These are phyloP conservation scores for Dipteronia dyeriana DNA, from an alignment of 345 rosid species.

Conservation along the genomic window DNA sequence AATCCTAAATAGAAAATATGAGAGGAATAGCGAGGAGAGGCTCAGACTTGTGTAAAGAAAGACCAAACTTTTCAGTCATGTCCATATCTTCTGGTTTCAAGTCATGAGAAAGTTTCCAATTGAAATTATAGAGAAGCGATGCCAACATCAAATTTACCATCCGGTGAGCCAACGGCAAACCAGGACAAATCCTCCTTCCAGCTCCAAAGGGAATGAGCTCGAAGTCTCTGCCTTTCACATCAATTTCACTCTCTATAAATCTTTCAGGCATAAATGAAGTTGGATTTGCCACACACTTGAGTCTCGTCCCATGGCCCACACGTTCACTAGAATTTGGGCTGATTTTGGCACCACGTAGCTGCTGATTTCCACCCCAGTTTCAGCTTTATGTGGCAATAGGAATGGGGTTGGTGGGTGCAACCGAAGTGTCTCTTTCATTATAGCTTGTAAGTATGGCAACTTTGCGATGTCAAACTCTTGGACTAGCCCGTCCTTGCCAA, in stretches of 20 bases:
- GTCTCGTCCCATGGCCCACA: conserved; percentile 46
- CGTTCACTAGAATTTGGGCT: conserved; percentile 38
- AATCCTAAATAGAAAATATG: too few relatives aligned
- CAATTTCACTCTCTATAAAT: background rate
- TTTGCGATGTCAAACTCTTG: conserved; percentile 36
- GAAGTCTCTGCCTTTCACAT: background rate
- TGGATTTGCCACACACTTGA: conserved; percentile 35
- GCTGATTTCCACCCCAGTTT: conserved; percentile 30
- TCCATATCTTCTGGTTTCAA: conserved; percentile 13
- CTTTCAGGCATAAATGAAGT: conserved; percentile 36
- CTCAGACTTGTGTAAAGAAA: too few relatives aligned
- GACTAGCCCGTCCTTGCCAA: conserved; percentile 27
- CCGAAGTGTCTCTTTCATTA: conserved; percentile 43
- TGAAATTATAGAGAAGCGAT: conserved; percentile 29
- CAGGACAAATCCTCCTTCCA: conserved; percentile 41
- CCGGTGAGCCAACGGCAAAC: conserved; percentile 31
- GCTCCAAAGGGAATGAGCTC: conserved; percentile 10
- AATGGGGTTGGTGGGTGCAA: conserved; percentile 43
- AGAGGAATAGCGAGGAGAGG: too few relatives aligned
- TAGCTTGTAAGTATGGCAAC: conserved; percentile 38
- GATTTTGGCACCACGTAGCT: conserved; percentile 32
- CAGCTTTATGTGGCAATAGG: conserved; percentile 34
- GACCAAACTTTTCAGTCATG: conserved; percentile 24
- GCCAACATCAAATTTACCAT: conserved; percentile 45
- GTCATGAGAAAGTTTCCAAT: conserved; percentile 32